These are phyloP conservation scores for Phytopythium litorale DNA, from an alignment of 352 stramenopile species.

Conservation along the genomic window DNA sequence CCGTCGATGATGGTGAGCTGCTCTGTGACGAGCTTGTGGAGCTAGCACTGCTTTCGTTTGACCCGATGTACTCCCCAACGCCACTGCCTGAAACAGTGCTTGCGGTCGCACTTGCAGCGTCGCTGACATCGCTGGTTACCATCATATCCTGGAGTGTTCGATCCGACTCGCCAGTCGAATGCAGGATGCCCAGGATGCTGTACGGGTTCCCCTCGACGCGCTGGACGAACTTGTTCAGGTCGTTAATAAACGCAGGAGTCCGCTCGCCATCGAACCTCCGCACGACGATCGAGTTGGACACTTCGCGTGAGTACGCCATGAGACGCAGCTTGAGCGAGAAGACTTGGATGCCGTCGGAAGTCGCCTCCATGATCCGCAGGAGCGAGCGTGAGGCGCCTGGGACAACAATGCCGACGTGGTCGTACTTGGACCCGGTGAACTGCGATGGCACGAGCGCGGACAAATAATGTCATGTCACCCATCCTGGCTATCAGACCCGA, in stretches of 20 bases:
- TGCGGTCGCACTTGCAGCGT: neutral
- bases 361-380: slow-evolving; percentile 78
- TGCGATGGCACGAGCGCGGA: slow-evolving; percentile 10
- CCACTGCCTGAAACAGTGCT: neutral
- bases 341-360: slow-evolving; percentile 72
- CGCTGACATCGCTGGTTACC: neutral
- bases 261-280: slow-evolving; percentile 46
- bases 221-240: slow-evolving; percentile 52
- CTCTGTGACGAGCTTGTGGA: slow-evolving; percentile 17
- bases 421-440: slow-evolving; percentile 74
- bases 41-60: slow-evolving; percentile 6
- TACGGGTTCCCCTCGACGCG: slow-evolving; percentile 80
- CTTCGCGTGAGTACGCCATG: slow-evolving; percentile 75
- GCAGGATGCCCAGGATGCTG: slow-evolving; percentile 76
- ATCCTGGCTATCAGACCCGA: neutral
- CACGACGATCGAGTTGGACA: slow-evolving; percentile 80
- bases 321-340: slow-evolving; percentile 75
- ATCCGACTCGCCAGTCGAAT: slow-evolving; percentile 48
- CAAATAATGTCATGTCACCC: neutral
- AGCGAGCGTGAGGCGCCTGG: slow-evolving; percentile 53
- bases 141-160: slow-evolving; percentile 11
- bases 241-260: slow-evolving; percentile 31
- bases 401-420: slow-evolving; percentile 80
- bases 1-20: slow-evolving; percentile 11
- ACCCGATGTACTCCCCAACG: neutral